Base-by-base conservation (phyloP, 371 early-diverging fungal genomes). In the Blakeslea trispora region DNA sequence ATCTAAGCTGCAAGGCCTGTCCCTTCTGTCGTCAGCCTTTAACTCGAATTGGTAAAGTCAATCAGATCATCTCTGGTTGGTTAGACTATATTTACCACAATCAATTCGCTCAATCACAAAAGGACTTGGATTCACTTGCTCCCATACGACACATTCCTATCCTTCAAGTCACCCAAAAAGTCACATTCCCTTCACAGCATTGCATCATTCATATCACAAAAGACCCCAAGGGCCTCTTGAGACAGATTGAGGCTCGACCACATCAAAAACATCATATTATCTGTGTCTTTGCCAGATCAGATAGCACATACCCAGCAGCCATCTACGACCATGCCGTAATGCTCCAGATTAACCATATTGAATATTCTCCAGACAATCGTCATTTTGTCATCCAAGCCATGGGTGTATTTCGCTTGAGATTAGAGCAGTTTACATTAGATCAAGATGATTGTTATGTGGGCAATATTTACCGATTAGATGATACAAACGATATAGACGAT, bases 221-320 rank as follows among this genome's bases (percentile, higher is more conserved):
- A 31, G 75, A 77, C 64, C 71, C 14, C 79, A 81, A 53, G 53
- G 75, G 17, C 48, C 64, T 43, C 63, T 83, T 75, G 51, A 77
- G n/a, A 59, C 68, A 32, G 58, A 75, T 35, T 71, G 72, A 21
- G 46, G 74, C 24, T 65, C 68, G 55, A 43, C 77, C 40, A 8
- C 58, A 67, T 45, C 66, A 64, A 47, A 64, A 57, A 28, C 54
- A 69, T 11, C 80, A 81, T 68, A 83, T 81, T 2, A 74, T 86
- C 71, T 81, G 82, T 34, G 53, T 82, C 14, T 74, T 68, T 9
- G 53, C 57, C 7, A 63, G 52, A 15, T 37, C 46, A 2, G 19
- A 39, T 14, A 59, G 64, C 31, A 15, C 41, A 0, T 68, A n/a
- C n/a, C n/a, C n/a, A n/a, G n/a, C n/a, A n/a, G n/a, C n/a, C n/a